Base-by-base conservation (phyloP, 2,329 filamentous ascomycete species). In the Aspergillus chevalieri region DNA sequence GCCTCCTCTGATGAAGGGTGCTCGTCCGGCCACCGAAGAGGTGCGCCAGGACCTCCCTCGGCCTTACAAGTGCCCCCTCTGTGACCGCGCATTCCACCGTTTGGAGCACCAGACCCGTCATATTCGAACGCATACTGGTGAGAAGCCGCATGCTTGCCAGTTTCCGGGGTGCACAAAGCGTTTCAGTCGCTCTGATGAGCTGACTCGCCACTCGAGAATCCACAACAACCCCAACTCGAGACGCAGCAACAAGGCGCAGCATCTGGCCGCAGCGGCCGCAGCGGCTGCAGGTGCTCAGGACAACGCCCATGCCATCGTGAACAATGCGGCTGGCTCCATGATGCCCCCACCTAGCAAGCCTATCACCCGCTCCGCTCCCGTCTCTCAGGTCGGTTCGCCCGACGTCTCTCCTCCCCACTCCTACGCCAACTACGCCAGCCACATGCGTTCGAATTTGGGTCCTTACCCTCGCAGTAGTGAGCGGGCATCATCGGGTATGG, bases 221-320 rank as follows among this genome's bases (percentile, higher is more conserved):
- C 92, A 98, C 81, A 96, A 89, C 82, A 98, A 97, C 74, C 92
- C 93, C 51, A 97, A 97, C 78, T 96, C 91, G 50, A 81, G 93
- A 66, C 80, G 92, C 65, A 91, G 89, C 58, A 94, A 95, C 78
- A 95, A 95, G 78, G 83, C 83, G 52, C 78, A 83, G 66, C 78
- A 79, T 52, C 74, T 80, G 48, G 80, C 80, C n/a, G 77, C 79
- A 10, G 76, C 78, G 12, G 77, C 80, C 8, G 77, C 78, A 3
- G 77, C 78, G 1, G 77, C 77, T 2, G 72, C 75, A 17, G 72
- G 75, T 17, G 69, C 68, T 44, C 76, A 82, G 54, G 79, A 81
- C 55, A 73, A 73, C 47, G 10, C 17, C 15, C 38, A 41, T 21
- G 66, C 66, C 36, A 66, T 70, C 59, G 61, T 57, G 19, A 70